phyloP scores from a whole-genome alignment of 2,329 filamentous ascomycete species.

The Emmonsia crescens region DNA sequence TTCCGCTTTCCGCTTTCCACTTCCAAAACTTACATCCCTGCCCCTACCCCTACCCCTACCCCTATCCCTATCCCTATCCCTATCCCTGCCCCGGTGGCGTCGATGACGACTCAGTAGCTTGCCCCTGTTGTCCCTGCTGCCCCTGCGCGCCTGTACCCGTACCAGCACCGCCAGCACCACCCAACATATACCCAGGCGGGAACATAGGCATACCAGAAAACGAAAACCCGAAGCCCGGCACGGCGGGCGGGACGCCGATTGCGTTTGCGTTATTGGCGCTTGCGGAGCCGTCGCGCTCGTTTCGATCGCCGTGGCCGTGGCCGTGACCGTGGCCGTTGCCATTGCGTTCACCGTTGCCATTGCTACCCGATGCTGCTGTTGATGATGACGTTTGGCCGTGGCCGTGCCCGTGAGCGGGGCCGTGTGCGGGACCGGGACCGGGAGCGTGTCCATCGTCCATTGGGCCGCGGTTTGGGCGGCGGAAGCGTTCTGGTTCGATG shows the following conservation, averaged over 20 bases:
- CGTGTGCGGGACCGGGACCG: constrained; percentile 16
- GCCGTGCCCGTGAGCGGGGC: constrained; percentile 11
- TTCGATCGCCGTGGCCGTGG: constrained; percentile 17
- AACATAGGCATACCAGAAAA: constrained; percentile 40
- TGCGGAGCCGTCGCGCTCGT: constrained; percentile 25
- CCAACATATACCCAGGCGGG: constrained; percentile 39
- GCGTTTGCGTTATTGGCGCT: constrained; percentile 26
- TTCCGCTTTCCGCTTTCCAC: background rate
- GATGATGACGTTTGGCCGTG: constrained; percentile 10
- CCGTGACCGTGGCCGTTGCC: constrained; percentile 16
- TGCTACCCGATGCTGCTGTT: constrained; percentile 14
- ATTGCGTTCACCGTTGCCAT: constrained; percentile 19
- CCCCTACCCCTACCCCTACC: background rate
- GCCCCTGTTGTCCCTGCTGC: constrained; percentile 4
- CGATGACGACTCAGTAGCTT: constrained; percentile 9
- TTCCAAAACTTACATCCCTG: background rate
- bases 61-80: constrained; percentile 6
- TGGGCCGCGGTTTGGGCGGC: constrained; percentile 21
- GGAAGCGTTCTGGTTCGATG: constrained; percentile 19
- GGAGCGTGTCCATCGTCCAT: constrained; percentile 13
- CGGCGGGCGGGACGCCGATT: constrained; percentile 43
- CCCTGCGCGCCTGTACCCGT: background rate
- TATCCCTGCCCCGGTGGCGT: constrained; percentile 29
- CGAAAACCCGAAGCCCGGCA: constrained; percentile 46
- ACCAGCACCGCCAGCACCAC: constrained; percentile 23